A percentile compares a stretch with the other conserved stretches of the same genome.
Conservation (phyloP, 2,329 filamentous ascomycete species). For the Cadophora sp. region DNA sequence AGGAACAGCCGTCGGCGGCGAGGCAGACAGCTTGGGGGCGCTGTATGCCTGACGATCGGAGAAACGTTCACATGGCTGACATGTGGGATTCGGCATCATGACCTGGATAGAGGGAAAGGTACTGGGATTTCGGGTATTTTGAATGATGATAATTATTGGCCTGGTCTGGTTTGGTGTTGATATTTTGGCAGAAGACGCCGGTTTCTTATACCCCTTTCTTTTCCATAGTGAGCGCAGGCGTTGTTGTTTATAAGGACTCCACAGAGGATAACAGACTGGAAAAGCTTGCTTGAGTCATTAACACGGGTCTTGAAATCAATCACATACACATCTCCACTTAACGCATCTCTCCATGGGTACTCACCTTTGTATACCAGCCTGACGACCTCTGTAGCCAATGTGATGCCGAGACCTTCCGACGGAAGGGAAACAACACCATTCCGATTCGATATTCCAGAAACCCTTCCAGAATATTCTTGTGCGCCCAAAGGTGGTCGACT, state of each 20-base stretch:
- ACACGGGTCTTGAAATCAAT: constrained; percentile 4
- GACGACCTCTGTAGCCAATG: background rate
- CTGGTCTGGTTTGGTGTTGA: background rate
- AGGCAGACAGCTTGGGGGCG: constrained; percentile 4
- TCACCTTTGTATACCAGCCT: background rate
- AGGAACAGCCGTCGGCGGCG: background rate
- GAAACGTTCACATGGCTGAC: background rate
- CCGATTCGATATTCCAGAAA: background rate
- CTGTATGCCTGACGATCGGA: constrained; percentile 7
- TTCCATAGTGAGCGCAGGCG: background rate
- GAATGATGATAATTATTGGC: background rate
- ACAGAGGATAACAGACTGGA: background rate
- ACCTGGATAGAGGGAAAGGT: background rate
- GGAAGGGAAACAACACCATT: background rate
- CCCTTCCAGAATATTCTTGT: constrained; percentile 1
- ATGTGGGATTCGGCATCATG: background rate
- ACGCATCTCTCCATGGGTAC: background rate
- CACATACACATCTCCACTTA: background rate
- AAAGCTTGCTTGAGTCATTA: constrained; percentile 6
- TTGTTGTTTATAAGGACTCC: background rate
- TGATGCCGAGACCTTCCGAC: background rate
- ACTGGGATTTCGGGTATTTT: background rate
- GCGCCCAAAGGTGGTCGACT: background rate
- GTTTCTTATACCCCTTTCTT: background rate
- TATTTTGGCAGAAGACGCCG: background rate